Evolutionary conservation across 2,329 filamentous ascomycete species (phyloP), one percentile per base, ranked within the genome.

Genomic region (Leptodontidium sp.): DNA sequence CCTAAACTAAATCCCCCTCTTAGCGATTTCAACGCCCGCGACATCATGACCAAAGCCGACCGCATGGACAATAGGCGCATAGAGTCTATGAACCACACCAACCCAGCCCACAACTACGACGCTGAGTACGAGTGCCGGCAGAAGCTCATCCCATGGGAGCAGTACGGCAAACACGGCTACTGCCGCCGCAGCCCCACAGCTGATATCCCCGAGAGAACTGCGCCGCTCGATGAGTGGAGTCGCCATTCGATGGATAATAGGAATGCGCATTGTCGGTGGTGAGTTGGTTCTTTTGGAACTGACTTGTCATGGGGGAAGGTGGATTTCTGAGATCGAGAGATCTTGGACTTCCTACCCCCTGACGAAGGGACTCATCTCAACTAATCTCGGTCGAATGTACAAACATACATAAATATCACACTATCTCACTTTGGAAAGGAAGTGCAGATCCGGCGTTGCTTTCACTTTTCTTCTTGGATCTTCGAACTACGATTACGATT

Each of bases 151-250:
- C 57, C 57, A 0, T 59, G 38, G 21, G 35, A 43, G 11, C 7
- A 12, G 12, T 59, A 59, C 14, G 57, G 57, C 35, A 59, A 43
- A 12, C 57, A 59, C 38, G 57, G 57, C 35, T 59, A 29, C 21
- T 35, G 40, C 29, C 43, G 40, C n/a, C 57, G 57, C 15, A 59
- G 38, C 24, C 57, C 57, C 4, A 59, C 57, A 3, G 57, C 57
- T 1, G 8, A 59, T 45, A 7, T 45, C n/a, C n/a, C 57, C 6
- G 57, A 59, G 57, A 40, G 40, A 2, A 59, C 17, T 1, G 32
- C 14, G 55, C 8, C 32, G 55, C 17, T 9, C 1, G 21, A 11
- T 45, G 9, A 15, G 38, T 59, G 57, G 57, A 43, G 21, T 45
- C 38, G 57, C 11, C 35, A 43, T 59, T 17, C 40, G 2, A 59